Evolutionary conservation across 257 asterid genomes (phyloP).

Genomic region (Jaltomata sinuosa): DNA sequence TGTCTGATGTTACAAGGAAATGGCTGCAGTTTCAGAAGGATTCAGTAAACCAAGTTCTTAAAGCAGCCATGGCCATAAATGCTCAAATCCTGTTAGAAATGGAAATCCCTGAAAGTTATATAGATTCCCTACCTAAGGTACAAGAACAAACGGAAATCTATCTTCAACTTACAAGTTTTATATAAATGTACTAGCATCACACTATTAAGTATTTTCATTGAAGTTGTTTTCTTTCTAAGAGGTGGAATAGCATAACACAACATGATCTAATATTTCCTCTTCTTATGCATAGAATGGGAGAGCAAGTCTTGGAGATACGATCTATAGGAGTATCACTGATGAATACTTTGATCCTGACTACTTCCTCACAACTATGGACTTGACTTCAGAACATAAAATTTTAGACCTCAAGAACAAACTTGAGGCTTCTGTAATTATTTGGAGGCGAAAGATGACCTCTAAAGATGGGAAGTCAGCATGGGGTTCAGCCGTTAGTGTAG

Average conservation of each 20-base stretch:
- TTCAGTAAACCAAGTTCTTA: conserved; percentile 72
- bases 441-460: conserved; percentile 56
- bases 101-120: conserved; percentile 74
- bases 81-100: conserved; percentile 69
- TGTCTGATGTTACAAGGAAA: conserved; percentile 60
- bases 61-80: conserved; percentile 93
- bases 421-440: conserved; percentile 66
- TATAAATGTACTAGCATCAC: not conserved
- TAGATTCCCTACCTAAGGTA: conserved; percentile 91
- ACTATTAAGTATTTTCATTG: not conserved
- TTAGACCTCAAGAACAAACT: conserved; percentile 55
- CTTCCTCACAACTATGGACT: conserved; percentile 35
- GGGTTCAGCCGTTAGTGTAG: conserved; percentile 52
- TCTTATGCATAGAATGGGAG: conserved; percentile 42
- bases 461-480: conserved; percentile 64
- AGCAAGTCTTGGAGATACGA: conserved; percentile 58
- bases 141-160: not conserved
- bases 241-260: not conserved
- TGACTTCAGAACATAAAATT: conserved; percentile 57
- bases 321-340: conserved; percentile 60
- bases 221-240: not conserved
- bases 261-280: not conserved
- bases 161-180: not conserved
- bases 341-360: conserved; percentile 59
- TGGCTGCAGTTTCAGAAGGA: conserved; percentile 87